phyloP scores from a whole-genome alignment of 2,329 filamentous ascomycete species.

The Akanthomyces dipterigenus region DNA sequence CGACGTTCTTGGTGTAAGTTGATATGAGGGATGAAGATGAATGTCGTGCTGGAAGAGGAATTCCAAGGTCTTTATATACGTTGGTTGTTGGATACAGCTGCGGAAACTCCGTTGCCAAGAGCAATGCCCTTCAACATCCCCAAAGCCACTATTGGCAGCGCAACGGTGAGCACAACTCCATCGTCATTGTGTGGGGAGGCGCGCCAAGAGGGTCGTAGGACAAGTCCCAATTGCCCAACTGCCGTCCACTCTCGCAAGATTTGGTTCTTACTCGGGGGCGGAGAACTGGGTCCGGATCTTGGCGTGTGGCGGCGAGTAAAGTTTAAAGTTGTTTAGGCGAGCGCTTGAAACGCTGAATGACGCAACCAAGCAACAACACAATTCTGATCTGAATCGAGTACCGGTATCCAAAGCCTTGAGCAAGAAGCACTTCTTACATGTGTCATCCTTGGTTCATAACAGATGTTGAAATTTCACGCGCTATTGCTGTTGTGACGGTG shows the following conservation, averaged over 20 bases:
- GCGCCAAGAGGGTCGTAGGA: background rate
- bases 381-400: too few species aligned
- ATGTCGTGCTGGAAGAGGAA: background rate
- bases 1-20: background rate
- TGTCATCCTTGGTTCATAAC: background rate
- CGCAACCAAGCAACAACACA: background rate
- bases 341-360: background rate
- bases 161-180: background rate
- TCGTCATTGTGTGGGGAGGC: conserved; percentile 6
- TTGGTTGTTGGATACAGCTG: background rate
- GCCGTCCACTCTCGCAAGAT: conserved; percentile 1
- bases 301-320: conserved; percentile 7
- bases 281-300: conserved; percentile 1
- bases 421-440: too few species aligned
- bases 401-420: background rate
- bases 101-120: background rate
- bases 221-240: background rate
- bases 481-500: background rate
- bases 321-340: background rate
- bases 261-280: background rate
- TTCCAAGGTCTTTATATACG: background rate
- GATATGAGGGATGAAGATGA: background rate
- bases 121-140: background rate
- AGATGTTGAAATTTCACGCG: background rate
- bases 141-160: background rate